phyloP scores from a whole-genome alignment of 306 rosid species.

The Fragaria nilgerrensis region DNA sequence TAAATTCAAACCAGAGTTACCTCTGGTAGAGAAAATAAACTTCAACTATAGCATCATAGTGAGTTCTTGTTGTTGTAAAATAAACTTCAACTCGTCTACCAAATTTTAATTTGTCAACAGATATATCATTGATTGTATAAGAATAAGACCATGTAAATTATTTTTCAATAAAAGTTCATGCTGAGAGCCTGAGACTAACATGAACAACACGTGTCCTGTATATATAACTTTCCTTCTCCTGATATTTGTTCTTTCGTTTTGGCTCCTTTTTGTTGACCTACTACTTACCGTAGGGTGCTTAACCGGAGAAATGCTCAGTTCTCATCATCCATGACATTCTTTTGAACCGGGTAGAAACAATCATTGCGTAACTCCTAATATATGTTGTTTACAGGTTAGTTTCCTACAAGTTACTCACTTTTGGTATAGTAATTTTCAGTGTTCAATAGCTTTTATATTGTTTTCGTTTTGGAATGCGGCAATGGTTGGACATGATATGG shows the following conservation, averaged over 20 bases:
- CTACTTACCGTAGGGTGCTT: neutral
- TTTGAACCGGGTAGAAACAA: neutral
- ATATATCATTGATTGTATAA: conserved; percentile 1
- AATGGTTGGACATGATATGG: neutral
- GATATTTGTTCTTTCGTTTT: neutral
- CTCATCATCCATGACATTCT: neutral
- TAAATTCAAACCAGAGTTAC: neutral
- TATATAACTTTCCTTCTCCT: neutral
- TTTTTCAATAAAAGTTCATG: conserved; percentile 3
- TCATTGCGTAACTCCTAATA: neutral
- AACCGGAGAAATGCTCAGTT: neutral
- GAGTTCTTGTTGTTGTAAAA: conserved; percentile 15
- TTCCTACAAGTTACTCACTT: neutral
- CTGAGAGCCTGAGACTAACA: neutral
- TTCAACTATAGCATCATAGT: neutral
- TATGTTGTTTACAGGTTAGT: neutral
- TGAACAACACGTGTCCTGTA: neutral
- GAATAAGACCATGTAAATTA: neutral
- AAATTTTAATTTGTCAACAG: neutral
- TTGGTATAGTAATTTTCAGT: neutral
- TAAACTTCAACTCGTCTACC: neutral
- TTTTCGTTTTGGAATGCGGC: neutral
- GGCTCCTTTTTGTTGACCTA: neutral
- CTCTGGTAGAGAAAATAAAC: conserved; percentile 4
- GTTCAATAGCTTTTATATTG: neutral